Base-by-base conservation (phyloP, 2,329 filamentous ascomycete genomes). In the Aspergillus sp. region DNA sequence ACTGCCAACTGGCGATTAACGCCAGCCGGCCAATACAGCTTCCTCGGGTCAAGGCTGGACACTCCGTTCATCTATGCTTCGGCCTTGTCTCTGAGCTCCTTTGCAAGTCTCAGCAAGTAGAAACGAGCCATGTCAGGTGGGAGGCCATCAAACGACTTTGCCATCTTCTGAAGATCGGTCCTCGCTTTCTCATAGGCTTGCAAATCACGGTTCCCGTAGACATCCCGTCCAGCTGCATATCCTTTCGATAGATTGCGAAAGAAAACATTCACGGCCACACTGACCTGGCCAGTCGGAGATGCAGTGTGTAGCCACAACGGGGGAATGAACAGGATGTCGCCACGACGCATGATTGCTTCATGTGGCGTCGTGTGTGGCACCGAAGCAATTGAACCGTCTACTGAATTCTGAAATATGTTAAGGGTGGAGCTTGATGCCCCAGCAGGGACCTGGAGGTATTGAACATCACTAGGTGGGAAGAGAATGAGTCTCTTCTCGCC, bases 221-320 rank as follows among this genome's bases (percentile, higher is more conserved):
- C 89, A 72, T 96, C 92, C 65, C 88, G 84, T 1, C 92, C 92
- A 1, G 83, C 74, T 0, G 91, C 87, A 72, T 95, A 95, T 1
- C 84, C 86, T 3, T 73, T 78, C 3, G 86, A 79, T 8, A 95
- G 79, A 62, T 88, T 88, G 47, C 87, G 86, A 78, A 96, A 96
- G 79, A 96, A 96, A 27, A 94, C 84, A 72, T 96, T 96, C n/a
- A 96, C 88, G 0, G 91, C 91, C 7, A 96, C 81, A 66, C 90
- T 92, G 61, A 86, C 73, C 53, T 68, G 65, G n/a, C 68, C 69
- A 3, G 65, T 69, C 21, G 73, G 69, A 57, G 69, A 68, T 25
- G 73, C 88, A 0, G 91, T 89, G 74, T 96, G 93, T 11, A 91
- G 82, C 92, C 93, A 96, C 67, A 95, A 82, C 0, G 91, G 86